Evolutionary conservation across 768 basidiomycete genomes (phyloP).

Genomic region (Panaeolus cyanescens): DNA sequence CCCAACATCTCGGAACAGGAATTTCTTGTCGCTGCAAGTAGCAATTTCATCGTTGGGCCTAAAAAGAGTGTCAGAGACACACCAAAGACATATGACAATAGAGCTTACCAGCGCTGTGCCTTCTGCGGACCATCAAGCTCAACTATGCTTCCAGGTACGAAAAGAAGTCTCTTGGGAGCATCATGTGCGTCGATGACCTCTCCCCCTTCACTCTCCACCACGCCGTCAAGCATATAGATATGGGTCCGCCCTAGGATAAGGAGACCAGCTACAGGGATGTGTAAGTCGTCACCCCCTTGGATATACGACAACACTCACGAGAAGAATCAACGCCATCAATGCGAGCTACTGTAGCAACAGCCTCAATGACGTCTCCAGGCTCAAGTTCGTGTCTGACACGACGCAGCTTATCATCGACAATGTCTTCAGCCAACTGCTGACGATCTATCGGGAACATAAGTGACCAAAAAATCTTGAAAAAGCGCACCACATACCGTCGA

Average conservation of each 20-base stretch:
- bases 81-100: background rate
- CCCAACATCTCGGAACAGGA: conserved; percentile 92
- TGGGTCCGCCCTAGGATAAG: conserved; percentile 85
- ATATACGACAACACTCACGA: conserved; percentile 56
- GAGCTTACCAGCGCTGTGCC: conserved; percentile 77
- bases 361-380: conserved; percentile 88
- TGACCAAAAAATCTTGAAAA: background rate
- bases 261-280: conserved; percentile 66
- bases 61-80: conserved; percentile 3
- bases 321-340: conserved; percentile 91
- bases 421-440: conserved; percentile 68
- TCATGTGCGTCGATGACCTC: conserved; percentile 89
- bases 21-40: conserved; percentile 78
- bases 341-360: conserved; percentile 81
- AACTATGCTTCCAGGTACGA: conserved; percentile 82
- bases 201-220: conserved; percentile 84
- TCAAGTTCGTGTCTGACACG: conserved; percentile 86
- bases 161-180: conserved; percentile 79
- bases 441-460: conserved; percentile 35
- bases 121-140: conserved; percentile 79
- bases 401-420: conserved; percentile 87
- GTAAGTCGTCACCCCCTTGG: too few species aligned
- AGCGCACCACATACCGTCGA: conserved; percentile 49
- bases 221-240: conserved; percentile 87
- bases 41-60: conserved; percentile 83